Base-by-base conservation (phyloP, 2,329 filamentous ascomycete genomes). In the Alternaria triticimaculans region DNA sequence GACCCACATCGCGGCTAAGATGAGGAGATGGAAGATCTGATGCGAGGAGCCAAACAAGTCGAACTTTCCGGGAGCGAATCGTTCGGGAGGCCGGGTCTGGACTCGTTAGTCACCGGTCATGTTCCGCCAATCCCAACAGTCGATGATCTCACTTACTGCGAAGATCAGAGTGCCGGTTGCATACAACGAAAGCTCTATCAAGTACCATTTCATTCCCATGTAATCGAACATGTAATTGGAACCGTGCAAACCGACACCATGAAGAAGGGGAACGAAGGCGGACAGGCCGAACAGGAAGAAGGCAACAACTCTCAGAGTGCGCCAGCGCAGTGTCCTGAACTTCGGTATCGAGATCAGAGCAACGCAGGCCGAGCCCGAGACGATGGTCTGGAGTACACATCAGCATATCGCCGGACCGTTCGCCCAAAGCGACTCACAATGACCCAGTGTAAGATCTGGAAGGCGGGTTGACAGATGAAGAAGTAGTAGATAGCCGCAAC, bases 41-140 rank as follows among this genome's bases (percentile, higher is more conserved):
- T 37, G 33, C 10, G 33, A 37, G 33, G 2, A 3, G 15, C 15
- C 33, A 3, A 37, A 37, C 1, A 37, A n/a, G 33, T 37, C 33
- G 33, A 37, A 37, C 33, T n/a, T 37, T 2, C 33, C 33, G 0
- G 33, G 33, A 37, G 33, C 33, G 8, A 37, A 37, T 4, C 15
- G 3, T 37, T 37, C 33, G 2, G 33, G 33, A n/a, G 33, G 33
- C 15, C 33, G 15, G 5, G 33, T 37, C 33, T 37, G 33, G 15
- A 37, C 0, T 0, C 5, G 8, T 0, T 5, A 4, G 1, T 37
- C 4, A 37, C n/a, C n/a, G n/a, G 15, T n/a, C 4, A 3, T 37
- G 4, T n/a, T 4, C 0, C 4, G 9, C 2, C 7, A 5, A n/a
- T 2, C 1, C 0, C 4, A 10, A 0, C 15, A n/a, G 33, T 15